Base-by-base conservation (phyloP, 768 basidiomycete species). In the Boletus sensibilis region DNA sequence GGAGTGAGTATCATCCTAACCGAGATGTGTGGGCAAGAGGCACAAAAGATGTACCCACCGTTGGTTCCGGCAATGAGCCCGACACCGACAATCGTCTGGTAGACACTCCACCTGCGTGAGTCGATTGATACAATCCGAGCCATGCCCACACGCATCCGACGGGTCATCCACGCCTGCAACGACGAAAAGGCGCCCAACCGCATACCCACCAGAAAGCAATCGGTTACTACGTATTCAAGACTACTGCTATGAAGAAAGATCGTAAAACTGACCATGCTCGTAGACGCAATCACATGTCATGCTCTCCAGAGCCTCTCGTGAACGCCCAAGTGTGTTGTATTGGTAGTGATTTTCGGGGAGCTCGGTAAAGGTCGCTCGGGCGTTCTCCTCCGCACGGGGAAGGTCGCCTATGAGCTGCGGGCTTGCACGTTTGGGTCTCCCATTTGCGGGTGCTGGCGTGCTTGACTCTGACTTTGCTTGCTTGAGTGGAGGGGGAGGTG, bases 71-170 rank as follows among this genome's bases (percentile, higher is more conserved):
- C 97, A 99, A 64, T 87, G 79, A 8, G 75, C 67, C 43, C 84
- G 78, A 76, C 92, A 94, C 38, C 88, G 83, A 76, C 97, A 99
- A 63, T 98, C 94, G 38, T 82, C 88, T 14, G 83, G 76, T n/a
- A 95, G 74, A 74, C 97, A 99, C 74, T 99, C 97, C 13, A 98
- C 93, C 73, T 96, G 95, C 25, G 97, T 95, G 58, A 98, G 83
- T 55, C 94, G 82, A 73, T 98, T 99, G 76, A 99, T 98, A 72
- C 97, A 99, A 75, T 96, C 92, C 23, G 92, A 93, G 58, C 82
- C 78, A 38, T 85, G 82, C 25, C 94, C 93, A 73, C 97, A 99
- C 7, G 93, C 92, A 51, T 73, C 74, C 42, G 83, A 77, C 13
- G 77, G 79, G 58, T 80, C 78, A 69, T 89, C 86, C 25, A 74